phyloP scores from a whole-genome alignment of 176 grass and related monocot genomes.

The Sorghum bicolor region Sorghum_bicolor_NCBIv3 NC_012878.2:52265501-52266000 shows the following conservation, averaged over 20 bases:
- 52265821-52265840: constrained; percentile 60
- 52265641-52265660: not conserved
- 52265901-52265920: constrained; percentile 18
- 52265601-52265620: not conserved
- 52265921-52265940: constrained; percentile 31
- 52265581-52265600: not conserved
- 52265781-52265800: not conserved
- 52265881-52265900: constrained; percentile 32
- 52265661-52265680: not conserved
- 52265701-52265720: not conserved
- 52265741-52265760: not conserved
- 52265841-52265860: constrained; percentile 38
- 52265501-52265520: not conserved
- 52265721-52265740: not conserved
- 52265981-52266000: constrained; percentile 62
- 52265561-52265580: not conserved
- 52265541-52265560: not conserved
- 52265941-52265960: constrained; percentile 51
- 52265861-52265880: constrained; percentile 40
- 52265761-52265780: not conserved
- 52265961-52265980: constrained; percentile 78
- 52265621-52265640: not conserved
- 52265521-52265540: not conserved
- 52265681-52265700: not conserved
- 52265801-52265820: constrained; percentile 24